Evolutionary conservation across 768 basidiomycete species (phyloP).

Genomic region (Naganishia onofrii): DNA sequence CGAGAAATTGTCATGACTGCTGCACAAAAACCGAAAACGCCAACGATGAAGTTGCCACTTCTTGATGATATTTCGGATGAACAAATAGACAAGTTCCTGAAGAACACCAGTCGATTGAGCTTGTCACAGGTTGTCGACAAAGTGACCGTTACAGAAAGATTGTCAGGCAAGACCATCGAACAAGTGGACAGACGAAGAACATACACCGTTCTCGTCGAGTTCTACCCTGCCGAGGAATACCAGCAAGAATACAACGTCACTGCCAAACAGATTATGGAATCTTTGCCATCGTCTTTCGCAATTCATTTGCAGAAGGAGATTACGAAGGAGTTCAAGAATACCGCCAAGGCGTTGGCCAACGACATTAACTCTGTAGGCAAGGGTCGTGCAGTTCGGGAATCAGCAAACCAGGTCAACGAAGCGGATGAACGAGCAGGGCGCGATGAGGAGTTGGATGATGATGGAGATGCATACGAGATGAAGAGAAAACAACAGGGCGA

Average conservation of each 20-base stretch:
- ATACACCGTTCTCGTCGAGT: conserved; percentile 74
- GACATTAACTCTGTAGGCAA: conserved; percentile 67
- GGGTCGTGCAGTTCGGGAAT: conserved; percentile 55
- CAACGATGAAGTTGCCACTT: conserved; percentile 87
- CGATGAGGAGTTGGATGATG: conserved; percentile 59
- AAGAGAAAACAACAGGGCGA: conserved; percentile 53
- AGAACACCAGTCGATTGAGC: conserved; percentile 76
- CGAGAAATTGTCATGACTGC: conserved; percentile 99
- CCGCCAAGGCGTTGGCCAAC: conserved; percentile 71
- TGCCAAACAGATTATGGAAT: conserved; percentile 67
- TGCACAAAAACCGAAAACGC: conserved; percentile 90
- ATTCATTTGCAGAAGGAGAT: conserved; percentile 80
- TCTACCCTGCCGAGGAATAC: conserved; percentile 86
- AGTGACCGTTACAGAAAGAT: conserved; percentile 74
- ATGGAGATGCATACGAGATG: conserved; percentile 57
- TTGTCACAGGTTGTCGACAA: conserved; percentile 84
- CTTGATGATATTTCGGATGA: conserved; percentile 58
- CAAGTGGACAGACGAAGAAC: conserved; percentile 67
- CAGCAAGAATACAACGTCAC: conserved; percentile 74
- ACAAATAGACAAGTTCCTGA: conserved; percentile 75
- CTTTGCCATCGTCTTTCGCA: conserved; percentile 74
- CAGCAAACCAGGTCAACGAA: conserved; percentile 54
- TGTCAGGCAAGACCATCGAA: conserved; percentile 59
- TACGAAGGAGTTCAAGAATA: conserved; percentile 76
- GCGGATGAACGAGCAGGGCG: conserved; percentile 54